Evolutionary conservation across 352 stramenopile genomes (phyloP), one percentile per base, ranked within the genome.

Genomic region (Achlya hypogyna): DNA sequence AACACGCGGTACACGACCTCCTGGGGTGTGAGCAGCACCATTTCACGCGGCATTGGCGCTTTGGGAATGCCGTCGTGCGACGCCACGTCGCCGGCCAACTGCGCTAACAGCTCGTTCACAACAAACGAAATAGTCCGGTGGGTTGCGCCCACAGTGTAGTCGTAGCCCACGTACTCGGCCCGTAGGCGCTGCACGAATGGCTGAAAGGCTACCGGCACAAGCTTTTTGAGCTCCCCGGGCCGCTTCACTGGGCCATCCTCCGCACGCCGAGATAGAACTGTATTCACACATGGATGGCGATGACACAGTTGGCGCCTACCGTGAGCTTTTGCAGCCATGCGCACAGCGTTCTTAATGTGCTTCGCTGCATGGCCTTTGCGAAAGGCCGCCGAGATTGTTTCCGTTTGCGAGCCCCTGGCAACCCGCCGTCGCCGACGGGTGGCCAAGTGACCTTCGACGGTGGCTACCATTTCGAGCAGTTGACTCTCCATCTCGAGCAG

Each of bases 1-100:
- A 77, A 83, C 56, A 86, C 74, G 16, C 78, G 78, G 27, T 82
- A 81, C 38, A 86, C 34, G 49, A 76, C 78, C 49, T 78, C 59
- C 5, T 34, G 29, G 1, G 59, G 54, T 10, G 54, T 40, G 18
- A 64, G n/a, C 10, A 10, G 35, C 12, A 47, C 9, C 32, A 64
- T 49, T 4, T 64, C 54, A 9, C 9, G 20, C 4, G 43, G 59
- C 43, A 47, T 56, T n/a, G 5, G 29, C 1, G 47, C 59, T 28
- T 40, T 35, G 35, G 27, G n/a, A n/a, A n/a, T 58, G 47, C 40
- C 27, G 43, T 56, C 71, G 53, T 82, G 73, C 22, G 77, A n/a
- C n/a, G n/a, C n/a, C n/a, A n/a, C 65, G n/a, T 60, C 72, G 71
- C 5, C 67, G 59, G 20, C 67, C 51, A 86, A 53, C 2, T 84